Base-by-base conservation (phyloP, 768 basidiomycete genomes). In the Kwoniella bestiolae region DNA sequence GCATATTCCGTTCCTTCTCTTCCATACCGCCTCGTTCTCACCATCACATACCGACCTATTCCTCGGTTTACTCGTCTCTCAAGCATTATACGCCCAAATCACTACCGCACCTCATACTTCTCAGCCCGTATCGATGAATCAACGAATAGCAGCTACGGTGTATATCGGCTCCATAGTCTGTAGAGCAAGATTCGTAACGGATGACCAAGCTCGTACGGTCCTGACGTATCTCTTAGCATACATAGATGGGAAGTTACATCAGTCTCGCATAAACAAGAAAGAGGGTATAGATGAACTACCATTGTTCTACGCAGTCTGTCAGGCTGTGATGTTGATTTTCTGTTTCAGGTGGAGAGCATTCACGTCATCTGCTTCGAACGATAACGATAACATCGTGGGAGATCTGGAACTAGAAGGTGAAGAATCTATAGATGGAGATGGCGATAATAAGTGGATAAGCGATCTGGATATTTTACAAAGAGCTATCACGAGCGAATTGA, bases 321-420 rank as follows among this genome's bases (percentile, higher is more conserved):
- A 98, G 76, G 89, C 94, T 0, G 87, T 94, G 9, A 94, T 99
- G 78, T 85, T 98, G 68, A 92, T 99, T 68, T 99, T 99, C 80
- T 98, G 96, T 80, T 99, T 98, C 82, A 85, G 96, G 11, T 98
- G 95, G 95, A 83, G 91, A 66, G 96, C 98, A 69, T 82, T 98
- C 35, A 79, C 38, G 16, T 44, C 34, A 63, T 67, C 44, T 47
- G 63, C 47, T 66, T 69, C 45, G 55, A 71, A 55, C 14, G 89
- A 88, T 5, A 84, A 83, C 25, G 86, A 84, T 25, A 85, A 84
- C 25, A 86, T 77, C 31, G 60, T 79, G 3, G 79, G 78, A 14
- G 78, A 79, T 49, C 63, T 77, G 59, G 76, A 78, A 61, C 52
- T 79, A 60, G 76, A 77, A 4, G 65, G 52, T 1, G 71, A 71